These are phyloP conservation scores for Pichia manshurica DNA, from an alignment of 805 yeast species.

Conservation along the genomic window DNA sequence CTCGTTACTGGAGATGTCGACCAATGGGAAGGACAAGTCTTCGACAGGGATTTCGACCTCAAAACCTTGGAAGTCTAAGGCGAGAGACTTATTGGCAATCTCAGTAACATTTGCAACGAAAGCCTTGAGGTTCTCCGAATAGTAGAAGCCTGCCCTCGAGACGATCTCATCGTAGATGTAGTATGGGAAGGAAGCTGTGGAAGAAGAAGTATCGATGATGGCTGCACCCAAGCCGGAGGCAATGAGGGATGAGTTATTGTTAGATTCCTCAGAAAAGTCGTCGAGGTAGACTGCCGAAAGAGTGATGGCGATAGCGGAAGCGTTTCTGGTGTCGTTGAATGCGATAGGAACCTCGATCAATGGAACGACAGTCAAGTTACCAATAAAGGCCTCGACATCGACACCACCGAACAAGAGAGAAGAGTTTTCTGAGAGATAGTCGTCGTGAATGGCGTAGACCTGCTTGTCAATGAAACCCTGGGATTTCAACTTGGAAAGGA, in stretches of 20 bases:
- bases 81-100: constrained; percentile 23
- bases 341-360: constrained; percentile 12
- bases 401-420: constrained; percentile 60
- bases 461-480: constrained; percentile 48
- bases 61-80: constrained; percentile 50
- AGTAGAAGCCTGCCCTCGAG: constrained; percentile 36
- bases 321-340: constrained; percentile 26
- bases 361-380: constrained; percentile 26
- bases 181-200: constrained; percentile 40
- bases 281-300: constrained; percentile 34
- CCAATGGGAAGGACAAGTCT: constrained; percentile 12
- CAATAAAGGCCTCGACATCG: constrained; percentile 52
- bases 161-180: constrained; percentile 23
- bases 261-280: constrained; percentile 11
- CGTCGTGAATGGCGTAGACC: constrained; percentile 56
- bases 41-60: constrained; percentile 42
- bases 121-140: constrained; percentile 34
- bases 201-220: constrained; percentile 49
- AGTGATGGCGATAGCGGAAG: constrained; percentile 43
- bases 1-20: constrained; percentile 5
- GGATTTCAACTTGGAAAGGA: constrained; percentile 52
- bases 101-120: constrained; percentile 39
- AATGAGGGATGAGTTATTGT: constrained; percentile 13
- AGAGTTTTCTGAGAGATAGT: constrained; percentile 27
- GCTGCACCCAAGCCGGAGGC: constrained; percentile 28